Conservation (phyloP, 768 basidiomycete species). For the Lentinula lateritia region DNA sequence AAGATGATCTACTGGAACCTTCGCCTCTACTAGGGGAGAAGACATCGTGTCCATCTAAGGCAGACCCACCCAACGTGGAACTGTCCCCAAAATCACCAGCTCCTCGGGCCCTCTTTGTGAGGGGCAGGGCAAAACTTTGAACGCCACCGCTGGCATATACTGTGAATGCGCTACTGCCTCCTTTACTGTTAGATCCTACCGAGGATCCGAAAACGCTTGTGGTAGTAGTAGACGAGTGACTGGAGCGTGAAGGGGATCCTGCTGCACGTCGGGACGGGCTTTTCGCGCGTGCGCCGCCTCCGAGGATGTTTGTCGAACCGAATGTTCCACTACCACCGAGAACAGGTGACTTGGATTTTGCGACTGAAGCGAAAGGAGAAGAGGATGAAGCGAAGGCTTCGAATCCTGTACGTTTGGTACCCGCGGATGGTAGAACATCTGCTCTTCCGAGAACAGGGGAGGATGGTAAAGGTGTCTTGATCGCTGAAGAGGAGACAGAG, state of each 20-base stretch:
- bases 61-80: background rate
- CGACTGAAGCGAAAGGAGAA: conserved; percentile 45
- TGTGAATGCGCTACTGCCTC: conserved; percentile 51
- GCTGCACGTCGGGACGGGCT: background rate
- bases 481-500: conserved; percentile 15
- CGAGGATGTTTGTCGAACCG: conserved; percentile 34
- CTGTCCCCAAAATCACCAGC: conserved; percentile 26
- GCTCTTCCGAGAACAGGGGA: conserved; percentile 11
- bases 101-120: conserved; percentile 48
- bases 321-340: conserved; percentile 11
- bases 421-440: conserved; percentile 20
- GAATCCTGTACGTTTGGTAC: conserved; percentile 48
- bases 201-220: background rate
- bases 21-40: conserved; percentile 30
- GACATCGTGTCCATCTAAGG: background rate
- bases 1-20: conserved; percentile 41
- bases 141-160: conserved; percentile 48
- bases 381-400: conserved; percentile 48
- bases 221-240: background rate
- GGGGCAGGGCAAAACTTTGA: conserved; percentile 47
- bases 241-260: background rate
- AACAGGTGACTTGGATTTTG: conserved; percentile 50
- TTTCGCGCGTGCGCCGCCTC: conserved; percentile 12
- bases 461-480: conserved; percentile 11
- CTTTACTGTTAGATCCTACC: conserved; percentile 16